Base-by-base conservation (phyloP, 768 basidiomycete genomes). In the Hypsizygus marmoreus region DNA sequence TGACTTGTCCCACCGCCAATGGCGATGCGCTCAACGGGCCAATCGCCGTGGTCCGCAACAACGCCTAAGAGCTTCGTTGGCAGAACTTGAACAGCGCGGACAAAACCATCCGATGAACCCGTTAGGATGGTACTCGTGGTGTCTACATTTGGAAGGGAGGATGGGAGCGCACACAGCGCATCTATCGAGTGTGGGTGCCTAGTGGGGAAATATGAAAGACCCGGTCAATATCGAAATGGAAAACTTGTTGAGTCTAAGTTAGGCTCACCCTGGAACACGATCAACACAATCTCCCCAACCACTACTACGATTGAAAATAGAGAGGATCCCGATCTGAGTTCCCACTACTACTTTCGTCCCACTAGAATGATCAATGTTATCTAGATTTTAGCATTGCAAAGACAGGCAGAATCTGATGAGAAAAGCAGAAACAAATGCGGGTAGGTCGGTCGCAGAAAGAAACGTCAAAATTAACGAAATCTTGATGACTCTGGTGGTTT, bases 221-320 rank as follows among this genome's bases (percentile, higher is more conserved):
- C 22, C n/a, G 28, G 38, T 43, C 44, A 49, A 40, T 24, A 33
- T 24, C 14, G 17, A 51, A 16, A 31, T 16, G n/a, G 20, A 16
- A 17, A 10, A 43, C 16, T 20, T 28, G 19, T 19, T 23, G 25
- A 19, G n/a, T 20, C 19, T 20, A 19, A 44, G 46, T 22, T 28
- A 39, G 23, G 66, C 79, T 45, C 58, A 91, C 88, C 92, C 92
- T 32, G 90, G 88, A 24, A 94, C 74, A 39, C 92, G 80, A 65
- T 95, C 92, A 11, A 95, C 91, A 56, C 91, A 95, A 63, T 97
- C 94, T 4, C 81, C 86, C 84, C 91, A 95, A 6, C 93, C 95
- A 54, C 81, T 87, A 31, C 71, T 83, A 19, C 87, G 80, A 64
- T 95, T 93, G 71, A 94, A 97, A 44, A 97, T 80, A 5, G 90